Base-by-base conservation (phyloP, 2,329 filamentous ascomycete species). In the Phialocephala sp. region DNA sequence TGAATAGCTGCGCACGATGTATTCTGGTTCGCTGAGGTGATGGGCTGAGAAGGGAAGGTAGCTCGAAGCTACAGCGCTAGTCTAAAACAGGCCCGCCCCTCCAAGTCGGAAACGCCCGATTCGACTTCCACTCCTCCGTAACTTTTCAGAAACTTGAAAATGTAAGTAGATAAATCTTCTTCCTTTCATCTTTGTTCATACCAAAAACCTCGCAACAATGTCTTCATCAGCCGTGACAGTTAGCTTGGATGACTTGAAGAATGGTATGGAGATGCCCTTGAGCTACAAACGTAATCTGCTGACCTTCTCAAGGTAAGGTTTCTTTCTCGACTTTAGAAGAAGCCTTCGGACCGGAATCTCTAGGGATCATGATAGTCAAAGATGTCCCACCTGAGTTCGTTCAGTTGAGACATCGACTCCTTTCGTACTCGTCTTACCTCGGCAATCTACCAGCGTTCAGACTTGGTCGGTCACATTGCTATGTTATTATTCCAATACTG, bases 361-460 rank as follows among this genome's bases (percentile, higher is more conserved):
- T 98, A 14, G 95, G 95, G 0, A 97, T 99, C 60, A 89, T 99
- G 63, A 82, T 98, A n/a, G 94, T 99, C 57, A 93, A 91, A 76
- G 92, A 93, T 76, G 86, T 98, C 0, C 92, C 93, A 0, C 68
- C 83, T 6, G 82, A 87, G 60, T 99, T 97, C 73, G 79, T 85
- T 15, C 79, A 84, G n/a, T 81, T 97, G 52, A 87, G 95, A 67
- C 86, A 86, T 66, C 85, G 86, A 66, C 85, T 96, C 1, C 84
- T 99, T 8, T 95, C 92, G 0, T 95, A 95, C 76, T 89, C 93
- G 4, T 97, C 93, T 0, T 95, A 96, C 76, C 87, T 98, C 45
- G 95, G 92, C 39, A 93, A 93, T 69, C 84, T 98, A 4, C 85
- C 93, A 5, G 79, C 85, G 32, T 79, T 85, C 15, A 87, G 93